phyloP scores from a whole-genome alignment of 208 protist species.

The Angomonas ambiguus region DNA sequence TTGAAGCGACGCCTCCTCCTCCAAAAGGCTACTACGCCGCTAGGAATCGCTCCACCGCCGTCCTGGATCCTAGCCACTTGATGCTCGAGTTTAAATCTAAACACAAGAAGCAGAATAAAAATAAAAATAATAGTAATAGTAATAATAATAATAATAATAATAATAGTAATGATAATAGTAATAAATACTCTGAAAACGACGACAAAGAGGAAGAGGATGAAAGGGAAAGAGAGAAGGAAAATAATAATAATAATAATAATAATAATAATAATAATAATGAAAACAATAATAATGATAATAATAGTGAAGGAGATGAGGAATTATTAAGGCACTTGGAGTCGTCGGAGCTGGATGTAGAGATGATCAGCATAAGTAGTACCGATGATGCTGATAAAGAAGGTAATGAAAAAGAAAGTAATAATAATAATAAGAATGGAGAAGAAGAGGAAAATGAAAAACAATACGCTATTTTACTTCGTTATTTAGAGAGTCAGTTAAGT shows the following conservation, averaged over 20 bases:
- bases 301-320: too few species aligned
- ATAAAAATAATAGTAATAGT: neutral
- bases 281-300: neutral
- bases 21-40: neutral
- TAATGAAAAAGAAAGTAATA: too few species aligned
- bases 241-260: neutral
- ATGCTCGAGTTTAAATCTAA: neutral
- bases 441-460: too few species aligned
- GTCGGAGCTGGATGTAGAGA: too few species aligned
- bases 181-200: neutral
- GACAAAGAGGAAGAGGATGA: neutral
- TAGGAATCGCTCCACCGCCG: neutral
- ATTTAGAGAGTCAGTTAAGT: too few species aligned
- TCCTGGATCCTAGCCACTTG: too few species aligned
- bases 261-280: constrained; percentile 2
- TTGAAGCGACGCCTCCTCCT: neutral
- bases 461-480: too few species aligned
- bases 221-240: neutral
- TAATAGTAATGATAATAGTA: neutral
- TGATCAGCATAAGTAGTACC: too few species aligned
- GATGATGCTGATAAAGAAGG: too few species aligned
- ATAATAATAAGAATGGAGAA: too few species aligned
- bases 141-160: neutral
- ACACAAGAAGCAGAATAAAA: neutral
- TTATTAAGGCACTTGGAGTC: too few species aligned